phyloP scores from a whole-genome alignment of 352 stramenopile species.

The Saprolegnia parasitica region DNA sequence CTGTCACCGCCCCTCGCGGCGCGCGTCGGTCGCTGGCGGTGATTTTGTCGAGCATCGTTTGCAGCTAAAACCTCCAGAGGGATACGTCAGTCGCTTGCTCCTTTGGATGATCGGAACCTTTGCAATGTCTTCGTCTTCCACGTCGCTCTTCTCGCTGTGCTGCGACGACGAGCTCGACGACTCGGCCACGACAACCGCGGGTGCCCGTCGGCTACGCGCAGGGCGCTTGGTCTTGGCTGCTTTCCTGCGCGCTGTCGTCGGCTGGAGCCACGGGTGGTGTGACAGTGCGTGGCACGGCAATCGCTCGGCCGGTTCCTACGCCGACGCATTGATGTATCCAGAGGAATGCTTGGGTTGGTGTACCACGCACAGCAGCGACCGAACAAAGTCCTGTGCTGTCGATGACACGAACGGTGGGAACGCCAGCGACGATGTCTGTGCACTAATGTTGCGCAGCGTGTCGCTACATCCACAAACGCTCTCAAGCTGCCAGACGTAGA shows the following conservation, averaged over 20 bases:
- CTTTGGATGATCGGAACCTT: too few relatives aligned
- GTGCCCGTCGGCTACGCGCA: neutral
- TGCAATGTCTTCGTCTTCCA: slow-evolving; percentile 21
- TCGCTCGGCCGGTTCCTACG: slow-evolving; percentile 23
- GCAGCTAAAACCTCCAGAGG: too few relatives aligned
- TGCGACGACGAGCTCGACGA: neutral
- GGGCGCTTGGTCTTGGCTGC: neutral
- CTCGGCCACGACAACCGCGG: neutral
- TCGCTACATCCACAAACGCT: slow-evolving; percentile 10
- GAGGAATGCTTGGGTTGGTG: neutral
- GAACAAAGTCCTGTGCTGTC: slow-evolving; percentile 17
- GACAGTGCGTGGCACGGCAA: slow-evolving; percentile 7
- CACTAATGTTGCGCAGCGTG: slow-evolving; percentile 25
- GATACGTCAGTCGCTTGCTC: too few relatives aligned
- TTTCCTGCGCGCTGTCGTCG: neutral
- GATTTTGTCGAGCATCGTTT: slow-evolving; percentile 29
- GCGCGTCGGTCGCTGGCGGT: neutral
- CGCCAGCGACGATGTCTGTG: neutral
- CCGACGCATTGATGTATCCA: neutral
- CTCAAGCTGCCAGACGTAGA: neutral
- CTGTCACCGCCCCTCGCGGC: neutral
- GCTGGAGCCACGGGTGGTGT: slow-evolving; percentile 24
- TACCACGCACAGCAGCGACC: slow-evolving; percentile 21
- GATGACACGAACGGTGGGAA: neutral
- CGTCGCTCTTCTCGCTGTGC: neutral